Base-by-base conservation (phyloP, 2,329 filamentous ascomycete species). In the Teratosphaeriaceae sp. region DNA sequence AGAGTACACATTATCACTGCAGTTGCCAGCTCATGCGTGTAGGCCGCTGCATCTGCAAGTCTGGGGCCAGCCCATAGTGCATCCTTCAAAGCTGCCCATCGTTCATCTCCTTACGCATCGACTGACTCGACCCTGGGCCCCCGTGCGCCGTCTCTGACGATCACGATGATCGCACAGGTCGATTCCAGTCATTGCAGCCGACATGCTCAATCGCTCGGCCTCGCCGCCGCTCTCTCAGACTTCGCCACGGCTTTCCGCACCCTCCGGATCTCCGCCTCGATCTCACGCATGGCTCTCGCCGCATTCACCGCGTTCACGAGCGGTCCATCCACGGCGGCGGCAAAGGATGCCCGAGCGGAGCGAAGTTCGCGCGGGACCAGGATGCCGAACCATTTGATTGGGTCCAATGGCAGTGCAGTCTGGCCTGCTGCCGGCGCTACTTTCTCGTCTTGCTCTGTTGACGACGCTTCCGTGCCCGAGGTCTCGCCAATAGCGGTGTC, bases 251-350 rank as follows among this genome's bases (percentile, higher is more conserved):
- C 58, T 54, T 76, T 77, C 51, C 71, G 64, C 38, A 67, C 42
- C 44, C 82, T 69, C 27, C 82, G 72, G 42, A 90, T 79, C 51
- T 84, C 76, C 40, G 82, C 78, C 66, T 88, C 84, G 4, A 85
- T 59, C n/a, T 65, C 65, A 12, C 71, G 69, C 75, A 90, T 79
- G 54, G 79, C 73, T 21, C 70, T 70, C 26, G 72, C 69, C n/a
- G 85, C 62, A 1, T 72, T 73, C 5, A 72, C 72, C 7, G 88
- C 65, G 29, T 65, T 64, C 1, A 79, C 74, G 2, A 88, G 62
- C 3, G 82, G 60, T 0, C 71, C 63, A 42, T 80, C 74, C 6
- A 87, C 70, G 0, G 72, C 72, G 27, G 68, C 57, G 21, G 67
- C 55, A 40, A 84, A 80, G 13, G 75, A 69, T 0, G 57, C 53